Conservation (phyloP, 352 stramenopile species). For the Phytophthora hibernalis region DNA sequence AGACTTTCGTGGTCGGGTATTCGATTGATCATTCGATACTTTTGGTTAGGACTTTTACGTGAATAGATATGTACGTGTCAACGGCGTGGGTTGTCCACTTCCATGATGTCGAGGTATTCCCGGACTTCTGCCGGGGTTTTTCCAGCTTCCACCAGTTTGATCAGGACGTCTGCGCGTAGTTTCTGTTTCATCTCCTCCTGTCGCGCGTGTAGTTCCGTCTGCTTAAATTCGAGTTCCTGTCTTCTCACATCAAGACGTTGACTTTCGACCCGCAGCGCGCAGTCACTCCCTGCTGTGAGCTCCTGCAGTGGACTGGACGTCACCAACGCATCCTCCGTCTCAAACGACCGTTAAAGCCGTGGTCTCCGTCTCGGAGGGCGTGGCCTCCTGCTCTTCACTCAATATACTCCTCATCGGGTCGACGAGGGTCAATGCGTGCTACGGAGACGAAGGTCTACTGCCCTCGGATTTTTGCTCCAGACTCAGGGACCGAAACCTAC, state of each 20-base stretch:
- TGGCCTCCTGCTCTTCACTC: slow-evolving; percentile 4
- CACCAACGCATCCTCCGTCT: neutral
- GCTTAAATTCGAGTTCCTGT: slow-evolving; percentile 54
- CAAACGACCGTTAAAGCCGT: neutral
- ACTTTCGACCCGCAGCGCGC: slow-evolving; percentile 42
- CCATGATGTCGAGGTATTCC: slow-evolving; percentile 43
- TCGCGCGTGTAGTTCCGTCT: slow-evolving; percentile 42
- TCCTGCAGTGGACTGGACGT: slow-evolving; percentile 14
- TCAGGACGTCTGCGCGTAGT: slow-evolving; percentile 42
- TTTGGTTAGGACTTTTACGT: slow-evolving; percentile 3
- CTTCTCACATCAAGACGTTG: slow-evolving; percentile 50
- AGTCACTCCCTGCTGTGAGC: slow-evolving; percentile 18
- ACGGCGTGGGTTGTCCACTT: slow-evolving; percentile 20
- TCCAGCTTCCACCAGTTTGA: slow-evolving; percentile 31
- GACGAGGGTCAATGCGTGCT: neutral
- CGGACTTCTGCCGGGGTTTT: slow-evolving; percentile 42
- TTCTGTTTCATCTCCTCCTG: slow-evolving; percentile 44
- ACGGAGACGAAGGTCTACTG: slow-evolving; percentile 10
- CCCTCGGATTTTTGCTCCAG: slow-evolving; percentile 20
- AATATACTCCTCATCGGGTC: neutral
- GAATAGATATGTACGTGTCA: slow-evolving; percentile 10
- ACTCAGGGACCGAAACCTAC: slow-evolving; percentile 22
- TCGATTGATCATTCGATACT: too few relatives aligned
- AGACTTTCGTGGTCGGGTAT: neutral
- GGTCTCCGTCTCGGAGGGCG: slow-evolving; percentile 1